Percentiles rank a stretch among this genome's conserved stretches.
Evolutionary conservation across 495 filamentous ascomycete genomes (phyloP).

Genomic region (Annulohypoxylon bovei): DNA sequence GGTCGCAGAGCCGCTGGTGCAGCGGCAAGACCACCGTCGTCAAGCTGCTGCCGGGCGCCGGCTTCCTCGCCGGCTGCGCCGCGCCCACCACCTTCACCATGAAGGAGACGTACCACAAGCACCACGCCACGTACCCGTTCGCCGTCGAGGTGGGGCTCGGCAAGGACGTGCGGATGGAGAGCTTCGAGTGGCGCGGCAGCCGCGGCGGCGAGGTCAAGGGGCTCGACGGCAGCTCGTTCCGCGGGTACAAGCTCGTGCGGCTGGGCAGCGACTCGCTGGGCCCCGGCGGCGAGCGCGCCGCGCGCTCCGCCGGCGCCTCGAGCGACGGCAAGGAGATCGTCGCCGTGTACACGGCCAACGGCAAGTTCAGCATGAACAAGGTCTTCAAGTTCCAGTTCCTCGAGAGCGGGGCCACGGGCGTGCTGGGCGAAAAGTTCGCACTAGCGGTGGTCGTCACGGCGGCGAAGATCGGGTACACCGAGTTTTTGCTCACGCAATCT

Average conservation of each 20-base stretch:
- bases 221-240: constrained; percentile 18
- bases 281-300: constrained; percentile 23
- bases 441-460: constrained; percentile 32
- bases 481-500: not conserved
- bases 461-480: constrained; percentile 37
- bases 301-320: constrained; percentile 25
- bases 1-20: constrained; percentile 19
- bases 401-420: constrained; percentile 41
- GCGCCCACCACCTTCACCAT: constrained; percentile 18
- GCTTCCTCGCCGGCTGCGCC: not conserved
- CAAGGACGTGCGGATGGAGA: constrained; percentile 35
- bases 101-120: not conserved
- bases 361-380: constrained; percentile 31
- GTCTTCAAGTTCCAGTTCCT: constrained; percentile 40
- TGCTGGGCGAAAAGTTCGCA: constrained; percentile 42
- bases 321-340: constrained; percentile 47
- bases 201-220: constrained; percentile 37
- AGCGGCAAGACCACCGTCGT: constrained; percentile 20
- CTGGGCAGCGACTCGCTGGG: constrained; percentile 10
- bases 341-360: constrained; percentile 35
- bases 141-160: constrained; percentile 35
- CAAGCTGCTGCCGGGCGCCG: constrained; percentile 16
- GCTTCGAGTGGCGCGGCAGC: constrained; percentile 47
- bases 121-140: constrained; percentile 20
- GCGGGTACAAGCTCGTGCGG: constrained; percentile 46